Conservation (phyloP, 345 rosid species). For the Salix koriyanagi region DNA sequence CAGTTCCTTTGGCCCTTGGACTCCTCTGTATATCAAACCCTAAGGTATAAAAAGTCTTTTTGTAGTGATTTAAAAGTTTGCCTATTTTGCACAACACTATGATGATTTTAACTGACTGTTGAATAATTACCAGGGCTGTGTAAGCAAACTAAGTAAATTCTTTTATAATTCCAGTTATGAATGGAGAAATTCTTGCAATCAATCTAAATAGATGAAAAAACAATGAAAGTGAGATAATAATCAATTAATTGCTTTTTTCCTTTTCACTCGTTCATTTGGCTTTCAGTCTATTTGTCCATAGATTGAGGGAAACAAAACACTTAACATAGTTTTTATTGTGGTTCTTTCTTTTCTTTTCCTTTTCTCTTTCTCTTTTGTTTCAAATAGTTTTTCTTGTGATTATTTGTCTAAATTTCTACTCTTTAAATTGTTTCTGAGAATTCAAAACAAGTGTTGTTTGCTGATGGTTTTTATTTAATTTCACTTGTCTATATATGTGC, state of each 20-base stretch:
- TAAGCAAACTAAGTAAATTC: not conserved
- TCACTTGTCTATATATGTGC: not conserved
- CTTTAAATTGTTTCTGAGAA: not conserved
- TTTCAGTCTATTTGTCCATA: not conserved
- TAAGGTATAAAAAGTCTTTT: slow-evolving; percentile 46
- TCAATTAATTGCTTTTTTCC: not conserved
- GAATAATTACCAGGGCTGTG: not conserved
- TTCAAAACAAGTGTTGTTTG: not conserved
- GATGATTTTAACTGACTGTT: not conserved
- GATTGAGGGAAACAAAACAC: not conserved
- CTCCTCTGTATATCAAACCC: slow-evolving; percentile 97
- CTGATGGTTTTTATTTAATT: not conserved
- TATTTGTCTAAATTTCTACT: not conserved
- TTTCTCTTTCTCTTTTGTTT: too few relatives aligned
- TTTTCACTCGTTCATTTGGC: not conserved
- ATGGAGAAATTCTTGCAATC: not conserved
- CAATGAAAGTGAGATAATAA: not conserved
- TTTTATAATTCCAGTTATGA: not conserved
- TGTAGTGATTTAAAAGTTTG: not conserved
- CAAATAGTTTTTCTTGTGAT: not conserved
- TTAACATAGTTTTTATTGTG: too few relatives aligned
- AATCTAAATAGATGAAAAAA: not conserved
- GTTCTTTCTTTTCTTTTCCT: too few relatives aligned
- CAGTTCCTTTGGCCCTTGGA: slow-evolving; percentile 96
- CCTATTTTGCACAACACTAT: not conserved